Percentiles rank a stretch among this genome's conserved stretches.
Conservation (phyloP, 768 basidiomycete species). For the Tephrocybe sp. region DNA sequence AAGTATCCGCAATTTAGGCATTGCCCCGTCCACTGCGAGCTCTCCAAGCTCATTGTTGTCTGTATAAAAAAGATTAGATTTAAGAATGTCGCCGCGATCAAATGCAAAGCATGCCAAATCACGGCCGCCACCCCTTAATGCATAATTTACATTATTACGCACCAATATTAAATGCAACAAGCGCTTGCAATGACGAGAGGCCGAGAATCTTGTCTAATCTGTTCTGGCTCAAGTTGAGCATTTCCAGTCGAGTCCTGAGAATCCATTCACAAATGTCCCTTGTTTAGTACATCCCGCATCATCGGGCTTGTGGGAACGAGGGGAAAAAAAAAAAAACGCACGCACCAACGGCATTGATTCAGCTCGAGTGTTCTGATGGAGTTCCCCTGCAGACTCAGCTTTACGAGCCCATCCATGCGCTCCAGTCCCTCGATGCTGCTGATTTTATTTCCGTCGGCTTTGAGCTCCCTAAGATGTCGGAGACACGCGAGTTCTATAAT, state of each 20-base stretch:
- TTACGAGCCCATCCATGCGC: slow-evolving; percentile 76
- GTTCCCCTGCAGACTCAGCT: slow-evolving; percentile 82
- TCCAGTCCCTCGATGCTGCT: slow-evolving; percentile 71
- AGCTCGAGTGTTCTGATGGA: slow-evolving; percentile 61
- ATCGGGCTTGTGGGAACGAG: slow-evolving; percentile 11
- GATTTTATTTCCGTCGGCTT: slow-evolving; percentile 86
- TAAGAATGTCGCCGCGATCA: slow-evolving; percentile 9
- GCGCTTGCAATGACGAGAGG: slow-evolving; percentile 55
- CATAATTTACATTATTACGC: slow-evolving; percentile 39
- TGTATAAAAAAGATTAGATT: slow-evolving; percentile 26
- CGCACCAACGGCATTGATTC: slow-evolving; percentile 63
- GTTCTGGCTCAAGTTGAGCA: slow-evolving; percentile 81
- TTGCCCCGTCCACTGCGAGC: slow-evolving; percentile 49
- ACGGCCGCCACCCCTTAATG: slow-evolving; percentile 14
- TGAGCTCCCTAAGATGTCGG: slow-evolving; percentile 82
- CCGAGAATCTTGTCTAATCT: slow-evolving; percentile 55
- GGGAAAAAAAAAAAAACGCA: slow-evolving; percentile 13
- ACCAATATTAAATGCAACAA: slow-evolving; percentile 85
- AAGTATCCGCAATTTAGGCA: slow-evolving; percentile 78
- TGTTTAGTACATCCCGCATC: slow-evolving; percentile 11
- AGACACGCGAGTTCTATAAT: slow-evolving; percentile 77
- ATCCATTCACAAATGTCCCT: background rate
- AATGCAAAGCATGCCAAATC: slow-evolving; percentile 21
- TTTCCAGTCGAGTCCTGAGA: slow-evolving; percentile 65
- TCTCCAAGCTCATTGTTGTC: slow-evolving; percentile 69